Base-by-base conservation (phyloP, 2,329 filamentous ascomycete genomes). In the Neocucurbitaria cava region DNA sequence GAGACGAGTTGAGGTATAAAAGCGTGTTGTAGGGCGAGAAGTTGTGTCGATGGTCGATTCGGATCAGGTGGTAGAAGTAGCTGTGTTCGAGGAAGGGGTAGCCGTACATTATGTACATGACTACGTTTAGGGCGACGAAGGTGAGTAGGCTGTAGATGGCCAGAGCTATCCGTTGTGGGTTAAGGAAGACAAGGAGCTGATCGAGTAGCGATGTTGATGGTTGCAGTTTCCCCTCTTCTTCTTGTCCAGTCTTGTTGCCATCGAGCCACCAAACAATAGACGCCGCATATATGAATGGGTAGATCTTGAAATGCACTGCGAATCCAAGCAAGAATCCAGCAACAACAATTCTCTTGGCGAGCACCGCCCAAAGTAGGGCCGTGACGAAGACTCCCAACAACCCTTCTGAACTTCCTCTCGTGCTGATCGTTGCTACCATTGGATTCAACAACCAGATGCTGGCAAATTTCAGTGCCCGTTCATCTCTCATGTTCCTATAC, bases 351-450 rank as follows among this genome's bases (percentile, higher is more conserved):
- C 81, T 80, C 46, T 82, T 82, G 46, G 84, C 80, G 59, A 92
- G 78, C 1, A 90, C 89, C 0, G 93, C 90, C 90, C 91, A 98
- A 10, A 99, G 77, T 31, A 98, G 75, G 0, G 86, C 89, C 57
- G 92, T 87, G 5, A 96, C 91, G 72, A 97, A 82, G 0, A 94
- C 91, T 15, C 91, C 92, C 7, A 99, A 77, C 11, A 99, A 73
- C 0, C 95, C 95, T 77, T 99, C 95, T 0, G 92, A 95, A 77
- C 93, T 97, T 13, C 95, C 95, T 44, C 95, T 83, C 11, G 95
- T 98, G 76, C 92, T 96, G 69, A 99, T 99, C 33, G 92, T 92
- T 0, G 95, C 95, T 9, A 98, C 95, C 93, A 99, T 98, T 0
- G 95, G 95, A 69, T 99, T 99, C 71, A 97, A 83, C 56, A 98